Evolutionary conservation across 2,329 filamentous ascomycete genomes (phyloP).

Genomic region (Stagonosporopsis rhizophila): DNA sequence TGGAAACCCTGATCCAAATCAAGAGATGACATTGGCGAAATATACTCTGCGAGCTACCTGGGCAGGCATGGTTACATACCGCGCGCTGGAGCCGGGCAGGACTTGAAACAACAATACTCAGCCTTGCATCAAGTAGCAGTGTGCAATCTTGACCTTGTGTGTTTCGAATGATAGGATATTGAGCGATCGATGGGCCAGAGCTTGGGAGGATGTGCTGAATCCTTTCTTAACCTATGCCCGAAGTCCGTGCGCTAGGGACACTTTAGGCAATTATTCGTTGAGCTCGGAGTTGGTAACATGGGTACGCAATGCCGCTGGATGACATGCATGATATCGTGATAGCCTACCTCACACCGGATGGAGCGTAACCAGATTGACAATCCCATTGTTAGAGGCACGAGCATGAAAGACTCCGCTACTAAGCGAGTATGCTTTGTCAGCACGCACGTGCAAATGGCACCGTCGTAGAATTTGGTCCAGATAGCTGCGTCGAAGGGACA

Average conservation of each 20-base stretch:
- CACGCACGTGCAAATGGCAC: slow-evolving; percentile 3
- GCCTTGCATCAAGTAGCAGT: background rate
- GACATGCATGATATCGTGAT: background rate
- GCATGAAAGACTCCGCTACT: background rate
- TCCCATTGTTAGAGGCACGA: background rate
- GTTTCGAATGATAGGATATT: background rate
- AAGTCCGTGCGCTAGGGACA: slow-evolving; percentile 16
- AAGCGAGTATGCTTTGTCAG: slow-evolving; percentile 13
- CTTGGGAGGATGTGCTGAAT: background rate
- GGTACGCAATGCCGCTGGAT: background rate
- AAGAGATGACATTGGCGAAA: background rate
- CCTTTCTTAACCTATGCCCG: background rate
- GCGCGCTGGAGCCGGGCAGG: background rate
- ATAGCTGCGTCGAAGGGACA: background rate
- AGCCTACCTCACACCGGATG: background rate
- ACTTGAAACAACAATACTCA: slow-evolving; percentile 11
- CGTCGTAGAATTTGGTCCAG: background rate
- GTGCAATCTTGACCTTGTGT: background rate
- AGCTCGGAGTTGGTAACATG: background rate
- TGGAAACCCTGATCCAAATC: background rate
- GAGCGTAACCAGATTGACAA: background rate
- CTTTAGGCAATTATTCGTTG: background rate
- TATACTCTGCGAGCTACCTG: background rate
- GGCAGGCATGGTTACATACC: background rate
- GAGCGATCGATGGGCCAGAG: background rate